These are phyloP conservation scores for Avicennia marina DNA, from an alignment of 257 asterid species.

Conservation along the genomic window DNA sequence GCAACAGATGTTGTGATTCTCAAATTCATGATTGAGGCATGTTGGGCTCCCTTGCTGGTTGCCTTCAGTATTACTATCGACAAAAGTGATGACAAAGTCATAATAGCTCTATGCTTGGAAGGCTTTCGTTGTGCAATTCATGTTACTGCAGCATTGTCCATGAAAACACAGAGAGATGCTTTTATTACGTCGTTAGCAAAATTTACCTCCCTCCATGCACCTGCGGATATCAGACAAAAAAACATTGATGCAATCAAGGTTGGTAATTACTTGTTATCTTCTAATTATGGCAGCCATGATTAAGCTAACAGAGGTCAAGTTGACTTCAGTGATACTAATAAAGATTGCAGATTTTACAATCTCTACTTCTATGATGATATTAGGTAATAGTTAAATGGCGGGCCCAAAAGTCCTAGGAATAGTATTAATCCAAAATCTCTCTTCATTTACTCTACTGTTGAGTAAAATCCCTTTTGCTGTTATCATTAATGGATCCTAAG, in stretches of 20 bases:
- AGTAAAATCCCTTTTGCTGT: not conserved
- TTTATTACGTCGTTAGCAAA: conserved; percentile 93
- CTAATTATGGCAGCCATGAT: conserved; percentile 6
- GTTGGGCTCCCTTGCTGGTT: conserved; percentile 99
- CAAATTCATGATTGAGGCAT: conserved; percentile 95
- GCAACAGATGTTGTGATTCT: conserved; percentile 93
- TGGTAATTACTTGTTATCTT: conserved; percentile 9
- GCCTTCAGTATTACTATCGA: conserved; percentile 99
- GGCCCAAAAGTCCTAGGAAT: not conserved
- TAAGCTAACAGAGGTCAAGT: not conserved
- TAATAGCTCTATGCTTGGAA: conserved; percentile 77
- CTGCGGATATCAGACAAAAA: conserved; percentile 91
- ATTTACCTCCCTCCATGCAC: conserved; percentile 96
- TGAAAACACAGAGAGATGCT: conserved; percentile 98
- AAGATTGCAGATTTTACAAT: not conserved
- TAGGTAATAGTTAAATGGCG: not conserved
- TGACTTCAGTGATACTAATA: not conserved
- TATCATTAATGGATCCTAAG: conserved; percentile 11
- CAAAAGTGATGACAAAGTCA: conserved; percentile 77
- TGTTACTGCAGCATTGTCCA: conserved; percentile 95
- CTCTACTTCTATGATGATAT: not conserved
- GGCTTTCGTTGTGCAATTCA: conserved; percentile 87
- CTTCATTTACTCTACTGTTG: not conserved
- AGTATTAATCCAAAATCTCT: conserved; percentile 1
- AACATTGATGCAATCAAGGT: conserved; percentile 99